Conservation (phyloP, 192 early-diverging fungal species). For the Gaertneriomyces semiglobifer region DNA sequence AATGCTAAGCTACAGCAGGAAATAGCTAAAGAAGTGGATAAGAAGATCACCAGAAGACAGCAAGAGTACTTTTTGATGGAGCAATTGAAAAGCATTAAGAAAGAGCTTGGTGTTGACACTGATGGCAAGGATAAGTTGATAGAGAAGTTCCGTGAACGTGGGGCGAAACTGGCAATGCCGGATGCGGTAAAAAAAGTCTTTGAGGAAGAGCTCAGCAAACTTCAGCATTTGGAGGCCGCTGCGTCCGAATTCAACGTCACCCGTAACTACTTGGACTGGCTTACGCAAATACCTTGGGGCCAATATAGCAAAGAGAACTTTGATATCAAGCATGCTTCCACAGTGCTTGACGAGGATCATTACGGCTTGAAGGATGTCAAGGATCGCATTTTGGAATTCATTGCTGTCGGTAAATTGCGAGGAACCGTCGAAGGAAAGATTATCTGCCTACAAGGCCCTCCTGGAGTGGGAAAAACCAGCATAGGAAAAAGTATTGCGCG, state of each 20-base stretch:
- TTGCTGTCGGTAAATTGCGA: conserved; percentile 93
- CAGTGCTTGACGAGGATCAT: conserved; percentile 97
- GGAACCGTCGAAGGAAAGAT: conserved; percentile 99
- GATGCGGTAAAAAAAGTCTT: conserved; percentile 90
- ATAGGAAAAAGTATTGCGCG: conserved; percentile 97
- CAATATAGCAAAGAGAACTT: conserved; percentile 87
- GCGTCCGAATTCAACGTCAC: conserved; percentile 99
- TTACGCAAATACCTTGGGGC: conserved; percentile 97
- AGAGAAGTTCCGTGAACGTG: conserved; percentile 88
- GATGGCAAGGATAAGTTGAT: conserved; percentile 99
- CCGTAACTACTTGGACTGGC: conserved; percentile 97
- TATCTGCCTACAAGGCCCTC: conserved; percentile 96
- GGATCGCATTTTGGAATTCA: conserved; percentile 97
- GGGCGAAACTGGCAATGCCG: conserved; percentile 82
- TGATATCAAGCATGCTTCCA: conserved; percentile 78
- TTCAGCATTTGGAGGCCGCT: conserved; percentile 88
- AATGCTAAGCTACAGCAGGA: conserved; percentile 98
- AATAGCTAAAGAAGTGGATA: conserved; percentile 96
- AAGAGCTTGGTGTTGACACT: conserved; percentile 93
- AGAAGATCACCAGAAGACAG: conserved; percentile 94
- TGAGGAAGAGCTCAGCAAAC: conserved; percentile 94
- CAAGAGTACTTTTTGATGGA: conserved; percentile 99
- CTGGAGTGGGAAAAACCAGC: conserved; percentile 95
- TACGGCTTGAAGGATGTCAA: conserved; percentile 99
- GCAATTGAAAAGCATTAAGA: conserved; percentile 99